Evolutionary conservation across 108 stramenopile species (phyloP).

Genomic region (Asterionellopsis glacialis): DNA sequence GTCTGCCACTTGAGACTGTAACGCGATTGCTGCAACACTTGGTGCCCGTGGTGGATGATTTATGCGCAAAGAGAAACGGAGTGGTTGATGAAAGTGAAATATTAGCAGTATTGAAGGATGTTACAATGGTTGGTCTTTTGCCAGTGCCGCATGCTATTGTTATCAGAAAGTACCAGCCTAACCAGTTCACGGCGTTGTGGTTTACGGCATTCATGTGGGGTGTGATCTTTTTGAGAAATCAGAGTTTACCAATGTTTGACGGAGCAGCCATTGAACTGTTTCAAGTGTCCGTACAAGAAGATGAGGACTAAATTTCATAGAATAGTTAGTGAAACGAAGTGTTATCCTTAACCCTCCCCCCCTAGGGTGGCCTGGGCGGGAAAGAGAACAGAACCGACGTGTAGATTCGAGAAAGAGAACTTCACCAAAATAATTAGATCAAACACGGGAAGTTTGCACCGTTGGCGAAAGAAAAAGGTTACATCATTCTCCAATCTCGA

Average conservation of each 20-base stretch:
- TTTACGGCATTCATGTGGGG: slow-evolving; percentile 99
- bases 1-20: slow-evolving; percentile 88
- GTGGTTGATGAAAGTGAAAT: slow-evolving; percentile 89
- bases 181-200: slow-evolving; percentile 95
- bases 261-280: slow-evolving; percentile 85
- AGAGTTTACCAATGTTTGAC: slow-evolving; percentile 93
- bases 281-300: slow-evolving; percentile 71
- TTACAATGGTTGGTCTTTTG: slow-evolving; percentile 91
- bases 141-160: slow-evolving; percentile 98
- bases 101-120: slow-evolving; percentile 75
- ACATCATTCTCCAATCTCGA: no score
- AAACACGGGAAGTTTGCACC: no score
- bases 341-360: no score
- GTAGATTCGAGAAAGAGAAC: no score
- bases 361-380: no score
- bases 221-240: slow-evolving; percentile 94
- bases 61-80: slow-evolving; percentile 59
- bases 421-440: no score
- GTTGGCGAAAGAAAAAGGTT: no score
- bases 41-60: slow-evolving; percentile 92
- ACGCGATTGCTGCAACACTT: slow-evolving; percentile 86
- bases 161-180: slow-evolving; percentile 96
- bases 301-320: slow-evolving; percentile 26
- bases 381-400: no score
- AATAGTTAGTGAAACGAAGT: no score